Conservation (phyloP, 2,329 filamentous ascomycete species). For the Nectriaceae sp. region DNA sequence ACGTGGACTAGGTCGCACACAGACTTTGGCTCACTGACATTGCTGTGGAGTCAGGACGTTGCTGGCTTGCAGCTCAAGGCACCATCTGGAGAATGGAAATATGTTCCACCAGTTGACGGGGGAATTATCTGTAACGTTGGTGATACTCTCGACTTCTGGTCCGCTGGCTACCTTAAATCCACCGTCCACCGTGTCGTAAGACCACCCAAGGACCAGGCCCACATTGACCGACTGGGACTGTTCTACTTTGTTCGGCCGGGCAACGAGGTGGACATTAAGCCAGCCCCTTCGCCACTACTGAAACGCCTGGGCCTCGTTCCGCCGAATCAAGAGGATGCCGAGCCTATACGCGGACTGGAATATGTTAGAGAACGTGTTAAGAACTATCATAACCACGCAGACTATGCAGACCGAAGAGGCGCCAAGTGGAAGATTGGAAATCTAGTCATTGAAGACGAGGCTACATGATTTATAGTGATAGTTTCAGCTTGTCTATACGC, state of each 20-base stretch:
- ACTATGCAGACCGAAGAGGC: no score
- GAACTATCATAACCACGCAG: no score
- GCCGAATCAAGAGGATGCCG: no score
- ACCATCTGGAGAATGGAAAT: slow-evolving; percentile 48
- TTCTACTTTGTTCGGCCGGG: slow-evolving; percentile 42
- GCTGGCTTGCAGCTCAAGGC: slow-evolving; percentile 55
- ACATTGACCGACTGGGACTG: slow-evolving; percentile 49
- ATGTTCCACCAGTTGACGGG: slow-evolving; percentile 47
- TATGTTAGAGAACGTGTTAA: no score
- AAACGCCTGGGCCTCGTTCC: no score
- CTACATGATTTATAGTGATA: no score
- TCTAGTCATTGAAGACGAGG: no score
- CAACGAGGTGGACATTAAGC: slow-evolving; percentile 32
- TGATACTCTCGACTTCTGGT: slow-evolving; percentile 51
- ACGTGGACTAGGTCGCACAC: slow-evolving; percentile 49
- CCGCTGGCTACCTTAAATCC: slow-evolving; percentile 46
- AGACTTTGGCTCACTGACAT: slow-evolving; percentile 56
- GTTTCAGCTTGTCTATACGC: no score
- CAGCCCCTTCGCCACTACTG: slow-evolving; percentile 34
- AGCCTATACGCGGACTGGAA: no score
- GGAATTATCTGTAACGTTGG: slow-evolving; percentile 55
- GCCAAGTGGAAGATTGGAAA: no score
- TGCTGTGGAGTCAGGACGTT: slow-evolving; percentile 60
- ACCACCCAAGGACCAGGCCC: slow-evolving; percentile 44
- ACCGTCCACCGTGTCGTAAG: slow-evolving; percentile 46